Evolutionary conservation across 768 basidiomycete species (phyloP), one percentile per base, ranked within the genome.

Genomic region (Tubosaeta sp.): DNA sequence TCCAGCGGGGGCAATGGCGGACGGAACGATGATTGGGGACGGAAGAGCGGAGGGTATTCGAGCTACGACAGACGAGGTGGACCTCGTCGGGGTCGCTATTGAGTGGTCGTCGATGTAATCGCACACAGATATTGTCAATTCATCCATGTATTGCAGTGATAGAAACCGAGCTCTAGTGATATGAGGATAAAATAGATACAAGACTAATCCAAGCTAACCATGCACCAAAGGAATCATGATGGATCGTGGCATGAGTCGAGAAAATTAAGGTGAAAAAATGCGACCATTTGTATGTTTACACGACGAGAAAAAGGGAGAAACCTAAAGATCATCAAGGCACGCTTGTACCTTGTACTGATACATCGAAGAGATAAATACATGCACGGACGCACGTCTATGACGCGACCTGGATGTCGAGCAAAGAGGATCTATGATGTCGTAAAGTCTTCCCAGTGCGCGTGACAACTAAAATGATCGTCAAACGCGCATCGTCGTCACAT

Each of bases 21-120:
- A 32, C 58, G 64, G 18, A 63, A 52, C 30, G 74, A 75, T 18
- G 74, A 76, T 0, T 73, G 73, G 63, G 68, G 39, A 62, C 66
- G 11, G 64, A 69, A 24, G 61, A 61, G 34, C 56, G 73, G 22
- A 58, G 66, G 73, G 66, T 73, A 22, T 67, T 71, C 24, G 71
- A 71, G 24, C 46, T 19, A 64, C 12, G 66, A 66, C 29, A 51
- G 59, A 52, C 61, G 63, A 36, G 64, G 53, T 1, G 64, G 59
- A 0, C 18, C 51, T 32, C 65, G 65, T 21, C 54, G 65, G 29
- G 65, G 65, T n/a, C 62, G 65, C 16, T 48, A 68, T 35, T 66
- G 52, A 57, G 21, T 3, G n/a, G n/a, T n/a, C n/a, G 1, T 21
- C 18, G 11, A 9, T 21, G 21, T 21, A 11, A 13, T 19, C 35